A percentile compares a stretch with the other conserved stretches of the same genome.
Conservation (phyloP, 1,139 yeast species). For the Blastobotrys malaysiensis region DNA sequence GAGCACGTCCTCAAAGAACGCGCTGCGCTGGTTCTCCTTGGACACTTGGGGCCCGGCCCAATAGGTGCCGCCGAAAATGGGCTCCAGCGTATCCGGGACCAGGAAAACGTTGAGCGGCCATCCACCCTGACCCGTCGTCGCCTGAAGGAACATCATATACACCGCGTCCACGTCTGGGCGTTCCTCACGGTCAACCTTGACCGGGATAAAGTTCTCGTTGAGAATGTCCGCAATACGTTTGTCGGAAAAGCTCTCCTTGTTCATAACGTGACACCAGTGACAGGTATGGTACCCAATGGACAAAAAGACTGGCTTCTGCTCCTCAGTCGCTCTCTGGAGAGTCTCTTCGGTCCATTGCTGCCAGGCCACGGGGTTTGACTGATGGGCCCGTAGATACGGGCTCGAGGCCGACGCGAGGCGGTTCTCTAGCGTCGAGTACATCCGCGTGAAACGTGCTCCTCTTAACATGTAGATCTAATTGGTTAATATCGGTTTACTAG, state of each 20-base stretch:
- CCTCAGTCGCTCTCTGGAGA: conserved; percentile 29
- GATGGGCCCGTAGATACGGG: conserved; percentile 28
- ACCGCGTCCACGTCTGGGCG: conserved; percentile 38
- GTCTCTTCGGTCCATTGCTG: conserved; percentile 35
- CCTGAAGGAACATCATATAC: conserved; percentile 37
- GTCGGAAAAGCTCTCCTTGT: conserved; percentile 32
- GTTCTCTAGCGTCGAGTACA: conserved; percentile 17
- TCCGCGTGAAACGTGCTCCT: not conserved
- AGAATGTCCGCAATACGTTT: conserved; percentile 29
- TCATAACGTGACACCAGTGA: conserved; percentile 40
- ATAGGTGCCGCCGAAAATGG: conserved; percentile 38
- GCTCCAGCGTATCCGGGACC: conserved; percentile 33
- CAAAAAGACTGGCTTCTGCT: conserved; percentile 33
- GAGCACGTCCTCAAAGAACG: conserved; percentile 27
- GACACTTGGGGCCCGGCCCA: conserved; percentile 34
- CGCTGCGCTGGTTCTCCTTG: conserved; percentile 14
- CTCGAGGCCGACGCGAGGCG: conserved; percentile 25
- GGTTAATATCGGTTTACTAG: not conserved
- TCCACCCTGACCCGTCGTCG: conserved; percentile 37
- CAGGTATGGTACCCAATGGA: conserved; percentile 38
- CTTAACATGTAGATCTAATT: not conserved
- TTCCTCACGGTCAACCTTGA: conserved; percentile 37
- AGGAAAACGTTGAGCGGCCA: conserved; percentile 40
- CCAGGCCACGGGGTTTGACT: conserved; percentile 35
- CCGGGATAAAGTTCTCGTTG: conserved; percentile 33